Percentiles rank a stretch among this genome's conserved stretches.
These are phyloP conservation scores for Xerophyta viscosa DNA, from an alignment of 106 monocot genomes.

Conservation along the genomic window DNA sequence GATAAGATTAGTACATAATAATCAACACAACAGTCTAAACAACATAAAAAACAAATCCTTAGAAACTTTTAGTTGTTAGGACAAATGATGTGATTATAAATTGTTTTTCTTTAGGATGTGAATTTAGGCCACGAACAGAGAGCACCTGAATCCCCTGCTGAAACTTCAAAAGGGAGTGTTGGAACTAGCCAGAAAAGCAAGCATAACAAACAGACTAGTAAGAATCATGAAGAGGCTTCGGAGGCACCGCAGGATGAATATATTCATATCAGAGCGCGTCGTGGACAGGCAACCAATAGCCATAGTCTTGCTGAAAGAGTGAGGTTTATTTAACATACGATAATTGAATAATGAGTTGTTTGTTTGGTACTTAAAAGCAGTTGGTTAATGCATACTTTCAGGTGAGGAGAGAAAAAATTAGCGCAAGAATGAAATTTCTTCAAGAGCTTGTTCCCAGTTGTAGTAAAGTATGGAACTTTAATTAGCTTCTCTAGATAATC, in stretches of 20 bases:
- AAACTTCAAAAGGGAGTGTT: constrained; percentile 13
- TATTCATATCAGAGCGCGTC: constrained; percentile 30
- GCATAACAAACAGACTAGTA: no score
- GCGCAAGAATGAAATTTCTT: constrained; percentile 85
- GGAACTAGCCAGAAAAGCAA: constrained; percentile 9
- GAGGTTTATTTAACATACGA: neutral
- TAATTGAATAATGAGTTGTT: no score
- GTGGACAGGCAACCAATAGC: constrained; percentile 40
- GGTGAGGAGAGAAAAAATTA: constrained; percentile 90
- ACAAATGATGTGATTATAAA: neutral
- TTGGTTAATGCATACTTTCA: constrained; percentile 16
- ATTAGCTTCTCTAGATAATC: no score
- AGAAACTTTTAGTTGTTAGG: neutral
- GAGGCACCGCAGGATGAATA: constrained; percentile 19
- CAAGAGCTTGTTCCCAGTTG: constrained; percentile 94
- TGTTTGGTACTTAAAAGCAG: neutral
- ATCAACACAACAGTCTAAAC: no score
- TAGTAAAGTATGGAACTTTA: constrained; percentile 79
- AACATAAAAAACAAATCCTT: no score
- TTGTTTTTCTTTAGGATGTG: constrained; percentile 15
- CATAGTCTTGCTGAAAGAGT: no score
- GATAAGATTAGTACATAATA: no score
- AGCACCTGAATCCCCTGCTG: constrained; percentile 6
- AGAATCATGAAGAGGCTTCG: no score
- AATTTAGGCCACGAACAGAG: constrained; percentile 16